Evolutionary conservation across 129 eudicot species (phyloP).

Genomic region (Saposhnikovia divaricata): DNA sequence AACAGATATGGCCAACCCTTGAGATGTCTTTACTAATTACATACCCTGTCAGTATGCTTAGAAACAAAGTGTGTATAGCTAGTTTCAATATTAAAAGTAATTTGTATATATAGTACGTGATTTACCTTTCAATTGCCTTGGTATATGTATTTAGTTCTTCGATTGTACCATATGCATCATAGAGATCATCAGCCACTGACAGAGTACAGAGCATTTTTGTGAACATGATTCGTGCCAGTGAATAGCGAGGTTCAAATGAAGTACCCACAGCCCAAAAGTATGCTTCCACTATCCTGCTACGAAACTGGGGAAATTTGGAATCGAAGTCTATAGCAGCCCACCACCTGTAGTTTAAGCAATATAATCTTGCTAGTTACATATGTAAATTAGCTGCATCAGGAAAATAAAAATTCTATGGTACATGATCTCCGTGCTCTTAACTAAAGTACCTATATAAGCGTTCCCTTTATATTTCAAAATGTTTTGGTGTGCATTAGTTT

Average conservation of each 20-base stretch:
- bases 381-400: neutral
- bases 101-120: too few relatives aligned
- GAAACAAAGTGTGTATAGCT: neutral
- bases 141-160: slow-evolving; percentile 11
- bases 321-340: neutral
- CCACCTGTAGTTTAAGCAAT: slow-evolving; percentile 1
- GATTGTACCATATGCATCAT: slow-evolving; percentile 17
- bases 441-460: too few relatives aligned
- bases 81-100: too few relatives aligned
- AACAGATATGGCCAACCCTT: neutral
- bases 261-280: slow-evolving; percentile 9
- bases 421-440: too few relatives aligned
- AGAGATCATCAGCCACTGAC: slow-evolving; percentile 7
- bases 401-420: too few relatives aligned
- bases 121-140: slow-evolving; percentile 13
- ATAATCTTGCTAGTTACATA: neutral
- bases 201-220: neutral
- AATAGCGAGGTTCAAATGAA: slow-evolving; percentile 11
- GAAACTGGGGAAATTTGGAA: slow-evolving; percentile 2
- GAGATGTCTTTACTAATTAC: neutral
- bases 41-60: neutral
- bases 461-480: neutral
- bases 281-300: slow-evolving; percentile 4
- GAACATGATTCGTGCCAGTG: neutral
- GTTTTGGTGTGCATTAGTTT: neutral